Conservation (phyloP, 2,329 filamentous ascomycete genomes). For the Colletotrichum cereale region DNA sequence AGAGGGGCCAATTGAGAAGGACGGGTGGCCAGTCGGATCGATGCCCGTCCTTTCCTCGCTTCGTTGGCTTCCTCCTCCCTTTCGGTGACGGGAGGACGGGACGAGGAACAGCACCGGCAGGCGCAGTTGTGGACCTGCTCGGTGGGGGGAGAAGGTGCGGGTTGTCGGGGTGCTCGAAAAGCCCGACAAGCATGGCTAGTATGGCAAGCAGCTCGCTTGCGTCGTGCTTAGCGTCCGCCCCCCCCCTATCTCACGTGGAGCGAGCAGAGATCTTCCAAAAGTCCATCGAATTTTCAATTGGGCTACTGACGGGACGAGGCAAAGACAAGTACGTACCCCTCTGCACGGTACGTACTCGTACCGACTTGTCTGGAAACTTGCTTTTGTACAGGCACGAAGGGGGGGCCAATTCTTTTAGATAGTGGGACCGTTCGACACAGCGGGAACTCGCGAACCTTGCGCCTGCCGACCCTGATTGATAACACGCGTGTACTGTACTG, state of each 20-base stretch:
- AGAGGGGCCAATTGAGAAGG: background rate
- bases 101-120: slow-evolving; percentile 4
- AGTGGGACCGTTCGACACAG: slow-evolving; percentile 11
- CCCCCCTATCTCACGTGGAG: background rate
- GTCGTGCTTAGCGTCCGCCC: slow-evolving; percentile 8
- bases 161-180: slow-evolving; percentile 39
- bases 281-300: slow-evolving; percentile 24
- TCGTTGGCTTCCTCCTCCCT: background rate
- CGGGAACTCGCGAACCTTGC: slow-evolving; percentile 13
- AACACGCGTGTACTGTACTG: too few relatives aligned
- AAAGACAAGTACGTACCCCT: too few relatives aligned
- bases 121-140: slow-evolving; percentile 9
- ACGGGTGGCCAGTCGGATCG: background rate
- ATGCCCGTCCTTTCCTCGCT: background rate
- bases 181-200: slow-evolving; percentile 23
- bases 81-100: slow-evolving; percentile 21
- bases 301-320: background rate
- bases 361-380: too few relatives aligned
- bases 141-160: slow-evolving; percentile 22
- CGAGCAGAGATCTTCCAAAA: too few relatives aligned
- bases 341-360: too few relatives aligned
- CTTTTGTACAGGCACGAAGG: too few relatives aligned
- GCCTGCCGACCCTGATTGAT: background rate
- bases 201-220: slow-evolving; percentile 31
- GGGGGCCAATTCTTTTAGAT: too few relatives aligned